Base-by-base conservation (phyloP, 495 filamentous ascomycete species). In the Friedmanniomyces simplex region DNA sequence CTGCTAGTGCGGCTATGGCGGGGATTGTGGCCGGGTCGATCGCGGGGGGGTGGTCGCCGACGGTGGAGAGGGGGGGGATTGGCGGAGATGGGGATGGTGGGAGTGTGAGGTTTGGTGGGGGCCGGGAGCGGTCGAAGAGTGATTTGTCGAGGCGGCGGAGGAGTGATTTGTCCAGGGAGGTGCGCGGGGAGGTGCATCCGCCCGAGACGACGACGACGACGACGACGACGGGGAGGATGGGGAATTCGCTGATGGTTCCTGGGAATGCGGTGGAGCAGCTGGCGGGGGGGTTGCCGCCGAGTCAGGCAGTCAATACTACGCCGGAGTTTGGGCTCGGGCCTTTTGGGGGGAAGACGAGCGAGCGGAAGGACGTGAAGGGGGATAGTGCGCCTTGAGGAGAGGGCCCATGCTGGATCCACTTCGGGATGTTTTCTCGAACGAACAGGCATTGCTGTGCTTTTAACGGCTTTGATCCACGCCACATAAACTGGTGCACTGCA, bases 1-100 rank as follows among this genome's bases (percentile, higher is more conserved):
- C n/a, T 49, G 49, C 39, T 20, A 88, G 87, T 11, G 87, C 88
- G 4, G 88, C 89, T 34, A 86, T 87, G 88, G 85, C 89, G 24
- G 90, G 90, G 59, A 82, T 96, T 49, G 83, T 96, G 55, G 90
- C 89, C 36, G 89, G 88, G 51, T 86, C 85, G 70, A 83, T 96
- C 49, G 88, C 81, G 34, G 88, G 88, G 37, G 88, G 88, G 45
- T 95, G 88, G 89, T 94, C 89, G 49, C 90, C n/a, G n/a, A n/a
- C n/a, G n/a, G n/a, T n/a, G n/a, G n/a, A n/a, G n/a, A n/a, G n/a
- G n/a, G n/a, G n/a, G n/a, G n/a, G n/a, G n/a, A n/a, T n/a, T n/a
- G n/a, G n/a, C n/a, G n/a, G n/a, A n/a, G n/a, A 61, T 13, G 62
- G 62, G 16, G 64, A 67, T 8, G 79, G 79, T 26, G 79, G 79